Base-by-base conservation (phyloP, 2,329 filamentous ascomycete genomes). In the Beauveria varroae region DNA sequence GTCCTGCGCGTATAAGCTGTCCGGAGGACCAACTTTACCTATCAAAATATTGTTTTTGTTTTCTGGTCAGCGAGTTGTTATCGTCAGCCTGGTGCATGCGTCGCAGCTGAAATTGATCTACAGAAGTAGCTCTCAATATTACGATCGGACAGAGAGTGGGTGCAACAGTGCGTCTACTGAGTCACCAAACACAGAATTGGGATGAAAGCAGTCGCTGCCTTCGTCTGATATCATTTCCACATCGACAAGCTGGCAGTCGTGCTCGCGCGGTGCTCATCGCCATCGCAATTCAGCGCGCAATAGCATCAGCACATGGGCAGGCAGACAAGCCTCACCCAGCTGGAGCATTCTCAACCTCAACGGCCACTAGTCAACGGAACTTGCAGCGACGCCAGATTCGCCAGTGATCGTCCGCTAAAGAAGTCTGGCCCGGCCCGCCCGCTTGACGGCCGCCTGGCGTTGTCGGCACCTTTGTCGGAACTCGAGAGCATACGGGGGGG, bases 321-420 rank as follows among this genome's bases (percentile, higher is more conserved):
- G 30, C 20, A 40, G 40, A 10, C 50, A 40, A 14, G 34, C 34
- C 34, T 22, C 16, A 18, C 43, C 43, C 30, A 47, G 55, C 56
- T 5, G 56, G 46, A 59, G 47, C 37, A 24, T 51, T 51, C 40
- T 37, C 34, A 37, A 37, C 34, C 26, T 41, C 56, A 18, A 20
- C n/a, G 8, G 55, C 10, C 43, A 37, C 56, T 50, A 58, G 56
- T 34, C 22, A 52, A 41, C 43, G 37, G 51, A 50, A 26, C 56
- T 26, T 18, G 24, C 20, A 16, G 34, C 56, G 22, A 57, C 46
- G 18, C 30, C 55, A 50, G 55, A 57, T 57, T 43, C 24, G 47
- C 46, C 30, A 30, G 46, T 20, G 56, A 58, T 58, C 56, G 56
- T 43, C 56, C 34, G 22, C 56, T 58, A 49, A 43, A 47, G 43